Percentiles rank a stretch among this genome's conserved stretches.
These are phyloP conservation scores for Colletotrichum agaves DNA, from an alignment of 2,329 filamentous ascomycete genomes.

Conservation along the genomic window DNA sequence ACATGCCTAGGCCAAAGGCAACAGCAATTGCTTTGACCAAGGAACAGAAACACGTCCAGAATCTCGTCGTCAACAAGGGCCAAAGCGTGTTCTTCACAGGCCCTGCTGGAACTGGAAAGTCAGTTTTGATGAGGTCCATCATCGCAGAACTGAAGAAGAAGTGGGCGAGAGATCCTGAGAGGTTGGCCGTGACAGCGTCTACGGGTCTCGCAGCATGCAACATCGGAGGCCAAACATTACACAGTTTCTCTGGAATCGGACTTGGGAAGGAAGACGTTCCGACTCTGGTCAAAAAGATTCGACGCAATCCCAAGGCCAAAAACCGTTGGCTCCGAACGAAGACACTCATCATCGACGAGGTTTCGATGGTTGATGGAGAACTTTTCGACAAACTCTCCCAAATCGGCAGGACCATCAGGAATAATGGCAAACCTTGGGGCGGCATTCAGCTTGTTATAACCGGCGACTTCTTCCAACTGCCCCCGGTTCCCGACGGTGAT, in stretches of 20 bases:
- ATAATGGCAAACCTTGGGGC: constrained; percentile 92
- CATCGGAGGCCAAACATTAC: constrained; percentile 92
- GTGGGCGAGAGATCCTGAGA: constrained; percentile 79
- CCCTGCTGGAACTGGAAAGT: constrained; percentile 96
- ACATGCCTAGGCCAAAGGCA: constrained; percentile 52
- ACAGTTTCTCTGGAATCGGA: constrained; percentile 96
- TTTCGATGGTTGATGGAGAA: constrained; percentile 98
- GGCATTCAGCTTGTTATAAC: constrained; percentile 97
- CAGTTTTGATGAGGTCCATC: constrained; percentile 92
- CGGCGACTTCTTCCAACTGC: constrained; percentile 97
- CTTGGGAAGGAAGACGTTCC: constrained; percentile 89
- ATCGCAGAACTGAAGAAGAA: constrained; percentile 84
- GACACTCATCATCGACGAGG: constrained; percentile 89
- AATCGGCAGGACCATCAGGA: constrained; percentile 85
- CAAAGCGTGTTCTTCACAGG: constrained; percentile 98
- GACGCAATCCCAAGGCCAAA: constrained; percentile 86
- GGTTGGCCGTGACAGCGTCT: constrained; percentile 92
- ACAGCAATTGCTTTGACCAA: constrained; percentile 77
- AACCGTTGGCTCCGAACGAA: constrained; percentile 90
- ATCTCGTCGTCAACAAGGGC: constrained; percentile 80
- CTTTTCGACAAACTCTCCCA: constrained; percentile 95
- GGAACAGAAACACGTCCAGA: constrained; percentile 86
- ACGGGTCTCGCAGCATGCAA: constrained; percentile 97
- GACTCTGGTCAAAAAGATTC: constrained; percentile 89
- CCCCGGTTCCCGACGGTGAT: constrained; percentile 85